phyloP scores from a whole-genome alignment of 1,284 basidiomycete genomes.

The Farysia itapuensis region DNA sequence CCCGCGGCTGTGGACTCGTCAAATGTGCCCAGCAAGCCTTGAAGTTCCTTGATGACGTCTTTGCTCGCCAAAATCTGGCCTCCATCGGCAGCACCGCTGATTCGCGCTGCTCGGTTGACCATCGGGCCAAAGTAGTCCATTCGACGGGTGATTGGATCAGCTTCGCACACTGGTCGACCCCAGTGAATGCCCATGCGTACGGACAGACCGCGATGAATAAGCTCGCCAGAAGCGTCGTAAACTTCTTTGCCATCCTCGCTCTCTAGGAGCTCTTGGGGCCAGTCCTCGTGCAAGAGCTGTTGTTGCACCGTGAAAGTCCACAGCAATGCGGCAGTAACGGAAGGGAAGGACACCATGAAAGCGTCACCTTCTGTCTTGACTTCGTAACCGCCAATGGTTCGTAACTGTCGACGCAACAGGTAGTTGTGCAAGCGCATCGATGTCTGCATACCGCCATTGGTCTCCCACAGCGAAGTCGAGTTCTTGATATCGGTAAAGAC shows the following conservation, averaged over 20 bases:
- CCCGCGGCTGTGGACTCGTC: conserved; percentile 17
- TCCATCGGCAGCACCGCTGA: conserved; percentile 80
- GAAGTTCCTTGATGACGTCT: conserved; percentile 67
- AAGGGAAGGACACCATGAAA: conserved; percentile 97
- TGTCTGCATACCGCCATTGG: conserved; percentile 91
- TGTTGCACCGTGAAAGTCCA: conserved; percentile 90
- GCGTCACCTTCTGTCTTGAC: conserved; percentile 99
- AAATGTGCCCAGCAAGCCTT: conserved; percentile 43
- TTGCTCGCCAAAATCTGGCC: conserved; percentile 93
- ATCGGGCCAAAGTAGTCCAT: conserved; percentile 73
- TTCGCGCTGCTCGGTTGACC: conserved; percentile 72
- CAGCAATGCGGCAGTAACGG: conserved; percentile 80
- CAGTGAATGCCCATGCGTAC: conserved; percentile 98
- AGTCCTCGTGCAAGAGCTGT: conserved; percentile 79
- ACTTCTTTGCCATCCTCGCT: conserved; percentile 86
- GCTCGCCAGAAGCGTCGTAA: conserved; percentile 69
- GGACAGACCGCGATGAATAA: conserved; percentile 85
- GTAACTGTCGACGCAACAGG: conserved; percentile 80
- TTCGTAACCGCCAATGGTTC: conserved; percentile 93
- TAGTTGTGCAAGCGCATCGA: conserved; percentile 91
- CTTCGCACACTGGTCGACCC: conserved; percentile 85
- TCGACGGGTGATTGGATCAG: conserved; percentile 87
- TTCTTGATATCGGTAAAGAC: conserved; percentile 99
- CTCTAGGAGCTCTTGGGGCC: conserved; percentile 93
- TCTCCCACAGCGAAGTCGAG: conserved; percentile 96